A percentile compares a stretch with the other conserved stretches of the same genome.
Conservation (phyloP, 2,329 filamentous ascomycete species). For the Stagonosporopsis tanaceti region DNA sequence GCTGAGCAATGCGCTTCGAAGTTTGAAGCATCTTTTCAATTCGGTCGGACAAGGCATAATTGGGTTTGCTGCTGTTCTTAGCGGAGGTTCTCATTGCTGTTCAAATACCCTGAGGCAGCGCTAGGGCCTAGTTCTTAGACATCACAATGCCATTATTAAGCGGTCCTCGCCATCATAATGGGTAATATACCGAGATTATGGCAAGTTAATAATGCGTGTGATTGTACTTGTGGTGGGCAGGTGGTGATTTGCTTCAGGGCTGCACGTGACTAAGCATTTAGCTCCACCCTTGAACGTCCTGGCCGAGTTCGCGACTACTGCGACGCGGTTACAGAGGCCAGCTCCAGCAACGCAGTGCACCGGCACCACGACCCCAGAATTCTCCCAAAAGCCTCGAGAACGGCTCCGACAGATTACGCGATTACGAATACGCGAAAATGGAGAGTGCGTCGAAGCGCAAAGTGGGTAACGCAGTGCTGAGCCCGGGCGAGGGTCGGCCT, state of each 20-base stretch:
- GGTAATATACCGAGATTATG: background rate
- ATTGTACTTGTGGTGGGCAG: background rate
- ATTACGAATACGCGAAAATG: constrained; percentile 44
- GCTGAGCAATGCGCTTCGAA: constrained; percentile 6
- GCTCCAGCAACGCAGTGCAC: constrained; percentile 44
- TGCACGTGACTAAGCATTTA: constrained; percentile 15
- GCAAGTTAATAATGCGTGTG: background rate
- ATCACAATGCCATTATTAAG: constrained; percentile 18
- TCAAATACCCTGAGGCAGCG: constrained; percentile 41
- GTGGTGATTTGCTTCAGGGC: background rate
- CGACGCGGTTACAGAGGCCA: constrained; percentile 17
- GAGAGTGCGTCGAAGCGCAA: constrained; percentile 65
- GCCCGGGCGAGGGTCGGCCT: constrained; percentile 62
- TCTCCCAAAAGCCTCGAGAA: constrained; percentile 19
- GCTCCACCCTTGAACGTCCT: background rate
- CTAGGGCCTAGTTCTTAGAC: constrained; percentile 29
- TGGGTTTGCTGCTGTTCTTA: constrained; percentile 34
- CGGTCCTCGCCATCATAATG: background rate
- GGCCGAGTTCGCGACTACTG: constrained; percentile 13
- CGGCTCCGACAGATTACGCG: constrained; percentile 41
- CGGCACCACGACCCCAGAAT: constrained; percentile 33
- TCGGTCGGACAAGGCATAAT: constrained; percentile 22
- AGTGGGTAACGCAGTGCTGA: constrained; percentile 56
- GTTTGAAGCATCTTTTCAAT: constrained; percentile 16
- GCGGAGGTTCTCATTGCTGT: constrained; percentile 30